Evolutionary conservation across 352 stramenopile species (phyloP).

Genomic region (Thraustotheca clavata): DNA sequence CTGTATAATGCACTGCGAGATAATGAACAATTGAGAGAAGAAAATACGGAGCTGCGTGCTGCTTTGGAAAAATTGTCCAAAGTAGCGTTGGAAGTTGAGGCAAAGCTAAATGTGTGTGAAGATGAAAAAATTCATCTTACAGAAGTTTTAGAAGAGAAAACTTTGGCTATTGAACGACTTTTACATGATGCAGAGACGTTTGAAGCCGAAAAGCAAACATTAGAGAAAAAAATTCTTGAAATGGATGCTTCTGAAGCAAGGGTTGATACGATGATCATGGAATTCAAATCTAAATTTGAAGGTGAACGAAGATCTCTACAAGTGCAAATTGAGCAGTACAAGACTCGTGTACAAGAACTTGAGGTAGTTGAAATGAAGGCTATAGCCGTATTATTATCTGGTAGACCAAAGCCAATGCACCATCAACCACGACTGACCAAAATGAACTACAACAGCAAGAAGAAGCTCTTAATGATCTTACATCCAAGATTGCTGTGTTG

Average conservation of each 20-base stretch:
- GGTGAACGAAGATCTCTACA: constrained; percentile 37
- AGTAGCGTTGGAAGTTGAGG: constrained; percentile 38
- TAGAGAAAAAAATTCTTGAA: constrained; percentile 63
- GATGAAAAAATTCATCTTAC: constrained; percentile 45
- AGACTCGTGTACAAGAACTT: constrained; percentile 32
- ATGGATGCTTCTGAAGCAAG: constrained; percentile 60
- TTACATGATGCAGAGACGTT: neutral
- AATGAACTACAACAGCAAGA: constrained; percentile 1
- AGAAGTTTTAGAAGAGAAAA: constrained; percentile 53
- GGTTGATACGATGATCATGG: constrained; percentile 37
- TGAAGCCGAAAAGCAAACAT: constrained; percentile 32
- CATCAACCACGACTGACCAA: neutral
- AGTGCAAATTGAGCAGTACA: constrained; percentile 31
- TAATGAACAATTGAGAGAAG: constrained; percentile 31
- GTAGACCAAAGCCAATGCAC: neutral
- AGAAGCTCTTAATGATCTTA: constrained; percentile 31
- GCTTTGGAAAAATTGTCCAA: constrained; percentile 31
- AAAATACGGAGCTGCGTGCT: constrained; percentile 38
- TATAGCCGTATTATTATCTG: too few species aligned
- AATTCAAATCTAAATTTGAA: constrained; percentile 42
- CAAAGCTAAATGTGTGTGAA: constrained; percentile 34
- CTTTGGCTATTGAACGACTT: constrained; percentile 23
- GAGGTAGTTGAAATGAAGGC: constrained; percentile 24
- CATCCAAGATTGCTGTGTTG: constrained; percentile 49
- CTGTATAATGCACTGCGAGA: constrained; percentile 56